Conservation (phyloP, 2,329 filamentous ascomycete genomes). For the Cladorrhinum sp. region DNA sequence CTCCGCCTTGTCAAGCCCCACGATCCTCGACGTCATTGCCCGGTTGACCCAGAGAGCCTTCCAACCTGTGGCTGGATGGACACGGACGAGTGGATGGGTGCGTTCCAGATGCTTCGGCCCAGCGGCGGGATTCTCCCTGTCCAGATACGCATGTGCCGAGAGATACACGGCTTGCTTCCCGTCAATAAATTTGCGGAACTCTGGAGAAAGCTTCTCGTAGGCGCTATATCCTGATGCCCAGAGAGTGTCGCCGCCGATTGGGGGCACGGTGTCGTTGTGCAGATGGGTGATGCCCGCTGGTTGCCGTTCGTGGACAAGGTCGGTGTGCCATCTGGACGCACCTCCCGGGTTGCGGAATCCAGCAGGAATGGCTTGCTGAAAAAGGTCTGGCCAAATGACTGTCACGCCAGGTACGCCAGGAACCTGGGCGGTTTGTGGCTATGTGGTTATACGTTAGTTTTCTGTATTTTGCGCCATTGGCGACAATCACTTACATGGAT, state of each 20-base stretch:
- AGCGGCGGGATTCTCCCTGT: constrained; percentile 56
- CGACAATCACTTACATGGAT: constrained; percentile 53
- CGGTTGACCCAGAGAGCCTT: constrained; percentile 71
- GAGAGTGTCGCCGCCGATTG: constrained; percentile 65
- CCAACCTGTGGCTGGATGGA: constrained; percentile 72
- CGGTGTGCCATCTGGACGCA: constrained; percentile 66
- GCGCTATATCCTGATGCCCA: constrained; percentile 70
- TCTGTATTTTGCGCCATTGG: background rate
- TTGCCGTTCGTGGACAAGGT: constrained; percentile 68
- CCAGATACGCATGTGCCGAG: constrained; percentile 65
- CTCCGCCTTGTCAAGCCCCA: constrained; percentile 66
- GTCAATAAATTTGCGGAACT: constrained; percentile 68
- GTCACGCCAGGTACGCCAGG: constrained; percentile 63
- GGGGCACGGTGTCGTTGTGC: constrained; percentile 65
- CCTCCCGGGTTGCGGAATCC: constrained; percentile 66
- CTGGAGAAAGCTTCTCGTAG: constrained; percentile 69
- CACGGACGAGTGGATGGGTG: constrained; percentile 64
- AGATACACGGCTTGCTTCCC: constrained; percentile 62
- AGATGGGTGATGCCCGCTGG: constrained; percentile 69
- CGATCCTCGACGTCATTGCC: constrained; percentile 64
- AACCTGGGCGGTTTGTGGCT: constrained; percentile 70
- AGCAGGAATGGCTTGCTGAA: constrained; percentile 57
- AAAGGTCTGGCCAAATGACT: constrained; percentile 68
- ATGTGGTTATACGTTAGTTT: background rate
- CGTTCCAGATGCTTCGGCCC: constrained; percentile 67